These are phyloP conservation scores for Podaxis mareebaensis DNA, from an alignment of 768 basidiomycete species.

Conservation along the genomic window DNA sequence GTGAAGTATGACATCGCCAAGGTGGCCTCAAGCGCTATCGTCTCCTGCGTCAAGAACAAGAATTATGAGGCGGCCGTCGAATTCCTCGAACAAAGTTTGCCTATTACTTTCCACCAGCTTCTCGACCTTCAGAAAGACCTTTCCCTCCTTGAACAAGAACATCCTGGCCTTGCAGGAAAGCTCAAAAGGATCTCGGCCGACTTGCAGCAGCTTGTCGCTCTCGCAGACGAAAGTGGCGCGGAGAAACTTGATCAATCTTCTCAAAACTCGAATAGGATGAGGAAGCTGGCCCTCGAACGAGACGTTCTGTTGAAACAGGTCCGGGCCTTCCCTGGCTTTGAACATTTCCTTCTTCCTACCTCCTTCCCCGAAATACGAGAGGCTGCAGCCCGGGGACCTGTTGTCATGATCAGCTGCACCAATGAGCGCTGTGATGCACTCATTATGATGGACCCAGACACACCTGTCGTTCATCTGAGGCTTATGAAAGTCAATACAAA, in stretches of 20 bases:
- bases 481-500: slow-evolving; percentile 7
- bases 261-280: slow-evolving; percentile 14
- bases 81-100: slow-evolving; percentile 22
- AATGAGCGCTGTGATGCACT: slow-evolving; percentile 17
- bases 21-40: slow-evolving; percentile 16
- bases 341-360: slow-evolving; percentile 22
- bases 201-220: background rate
- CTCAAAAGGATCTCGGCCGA: background rate
- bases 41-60: slow-evolving; percentile 13
- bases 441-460: slow-evolving; percentile 9
- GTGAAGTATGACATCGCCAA: slow-evolving; percentile 13
- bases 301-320: slow-evolving; percentile 17
- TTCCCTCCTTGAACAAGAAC: slow-evolving; percentile 13
- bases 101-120: slow-evolving; percentile 22
- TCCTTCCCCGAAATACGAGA: slow-evolving; percentile 13
- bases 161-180: slow-evolving; percentile 9
- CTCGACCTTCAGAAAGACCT: slow-evolving; percentile 19
- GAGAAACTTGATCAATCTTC: background rate
- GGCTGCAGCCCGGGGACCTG: slow-evolving; percentile 18
- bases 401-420: slow-evolving; percentile 19
- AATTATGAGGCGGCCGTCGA: slow-evolving; percentile 19
- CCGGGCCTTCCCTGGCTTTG: slow-evolving; percentile 18
- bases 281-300: slow-evolving; percentile 22
- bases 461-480: slow-evolving; percentile 8
- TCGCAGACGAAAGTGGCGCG: background rate